Base-by-base conservation (phyloP, 495 filamentous ascomycete genomes). In the Trichoderma parareesei region DNA sequence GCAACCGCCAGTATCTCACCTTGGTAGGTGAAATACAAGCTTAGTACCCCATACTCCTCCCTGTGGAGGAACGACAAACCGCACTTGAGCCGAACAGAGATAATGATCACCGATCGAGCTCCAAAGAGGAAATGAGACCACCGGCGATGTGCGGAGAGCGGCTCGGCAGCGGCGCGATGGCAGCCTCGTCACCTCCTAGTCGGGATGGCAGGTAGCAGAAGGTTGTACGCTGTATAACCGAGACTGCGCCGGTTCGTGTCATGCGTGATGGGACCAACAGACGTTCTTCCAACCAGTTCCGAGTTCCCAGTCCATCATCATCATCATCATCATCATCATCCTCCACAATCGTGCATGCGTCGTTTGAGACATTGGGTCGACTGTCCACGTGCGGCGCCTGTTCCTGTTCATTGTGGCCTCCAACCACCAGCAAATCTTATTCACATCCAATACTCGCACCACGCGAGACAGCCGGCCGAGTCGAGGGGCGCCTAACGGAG, bases 51-150 rank as follows among this genome's bases (percentile, higher is more conserved):
- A 57, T 57, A 57, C 7, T 57, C 53, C 20, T 33, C 43, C n/a
- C 6, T 57, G 53, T 57, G 53, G 53, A 57, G 53, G 20, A 35
- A 37, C 53, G 63, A 64, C 40, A 55, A 57, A 41, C 43, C 41
- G 44, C 43, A 40, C 14, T 16, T 20, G 37, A 57, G 63, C 35
- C 46, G 48, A 64, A 38, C 7, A 53, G 63, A 64, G 63, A 64
- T 64, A 46, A 64, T 64, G 63, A 64, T 64, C 63, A 64, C 63
- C 63, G 46, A 44, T 64, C 63, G 40, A 35, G n/a, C 46, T 41
- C 43, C 10, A 64, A 64, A 35, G 27, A 55, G 62, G 63, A 37
- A 64, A 64, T 48, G 63, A 38, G 33, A 10, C 4, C 16, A 64
- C 40, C 43, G 48, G 63, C 40, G 63, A 55, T 43, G 33, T 38